Base-by-base conservation (phyloP, 768 basidiomycete species). In the Mycena pura region DNA sequence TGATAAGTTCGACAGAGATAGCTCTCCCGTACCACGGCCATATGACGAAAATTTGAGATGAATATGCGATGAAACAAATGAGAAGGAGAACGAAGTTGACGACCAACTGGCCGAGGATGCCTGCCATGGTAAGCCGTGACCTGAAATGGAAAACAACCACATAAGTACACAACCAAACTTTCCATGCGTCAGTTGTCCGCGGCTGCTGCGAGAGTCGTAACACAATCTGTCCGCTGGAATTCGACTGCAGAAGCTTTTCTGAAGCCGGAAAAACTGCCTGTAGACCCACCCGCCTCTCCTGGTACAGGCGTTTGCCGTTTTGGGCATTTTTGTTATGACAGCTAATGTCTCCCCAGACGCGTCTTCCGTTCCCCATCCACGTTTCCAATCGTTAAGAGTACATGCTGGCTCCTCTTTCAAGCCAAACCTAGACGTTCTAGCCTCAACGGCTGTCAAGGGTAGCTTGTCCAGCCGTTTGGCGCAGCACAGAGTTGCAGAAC, bases 11-110 rank as follows among this genome's bases (percentile, higher is more conserved):
- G 39, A 92, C 76, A 14, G 92, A 88, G 63, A 92, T 63, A 48
- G 76, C 88, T 34, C 83, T 75, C 38, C 94, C 93, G 69, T 96
- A 96, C 93, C 93, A 97, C 21, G 94, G 95, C 93, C 83, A 84
- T 72, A 97, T 87, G 60, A 98, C 81, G 76, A 92, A 95, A 67
- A 94, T 83, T 74, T 99, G 96, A 36, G 90, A 87, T 6, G 92
- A 90, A 73, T 93, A 93, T 2, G 92, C 86, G 64, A 98, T 95
- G 75, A 98, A 99, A 50, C 80, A 84, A 41, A 94, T 93, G 32
- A 94, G 82, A 67, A 79, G 80, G 50, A 90, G 81, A 60, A 91
- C 90, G 66, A 86, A 80, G 67, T 82, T 80, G 72, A 94, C 88
- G 67, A 88, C 77, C 57, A 94, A 75, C 48, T 83, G 77, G 27